Percentiles rank a stretch among this genome's conserved stretches.
phyloP scores from a whole-genome alignment of 352 stramenopile genomes.

The Phytophthora pisi region DNA sequence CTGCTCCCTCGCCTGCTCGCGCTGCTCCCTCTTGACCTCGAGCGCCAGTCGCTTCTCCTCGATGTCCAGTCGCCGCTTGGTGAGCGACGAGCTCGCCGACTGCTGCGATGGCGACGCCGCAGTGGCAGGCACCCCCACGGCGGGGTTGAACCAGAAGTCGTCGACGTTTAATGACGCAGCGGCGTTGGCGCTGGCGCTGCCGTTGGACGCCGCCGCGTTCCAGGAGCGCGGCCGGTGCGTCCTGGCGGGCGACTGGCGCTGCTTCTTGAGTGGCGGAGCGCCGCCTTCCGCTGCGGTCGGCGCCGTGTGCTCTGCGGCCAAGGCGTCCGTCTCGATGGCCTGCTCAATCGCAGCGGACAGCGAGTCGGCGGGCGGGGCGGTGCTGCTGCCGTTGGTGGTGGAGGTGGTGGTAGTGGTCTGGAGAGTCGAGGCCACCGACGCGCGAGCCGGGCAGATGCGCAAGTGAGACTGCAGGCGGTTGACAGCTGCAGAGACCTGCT shows the following conservation, averaged over 20 bases:
- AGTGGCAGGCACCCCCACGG: not conserved
- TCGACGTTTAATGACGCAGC: slow-evolving; percentile 17
- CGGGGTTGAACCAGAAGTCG: slow-evolving; percentile 29
- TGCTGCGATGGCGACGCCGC: not conserved
- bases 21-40: slow-evolving; percentile 47
- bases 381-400: not conserved
- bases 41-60: slow-evolving; percentile 64
- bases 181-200: not conserved
- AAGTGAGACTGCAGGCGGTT: slow-evolving; percentile 74
- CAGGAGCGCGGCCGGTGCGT: not conserved
- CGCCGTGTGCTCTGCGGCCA: not conserved
- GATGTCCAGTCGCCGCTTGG: slow-evolving; percentile 52
- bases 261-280: slow-evolving; percentile 32
- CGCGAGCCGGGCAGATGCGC: slow-evolving; percentile 55
- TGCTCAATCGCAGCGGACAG: slow-evolving; percentile 15
- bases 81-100: slow-evolving; percentile 21
- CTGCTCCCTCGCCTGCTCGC: slow-evolving; percentile 47
- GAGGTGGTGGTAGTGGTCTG: slow-evolving; percentile 1
- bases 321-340: not conserved
- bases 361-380: not conserved
- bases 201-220: not conserved
- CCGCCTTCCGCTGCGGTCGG: not conserved
- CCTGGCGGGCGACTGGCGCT: slow-evolving; percentile 13
- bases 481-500: slow-evolving; percentile 60
- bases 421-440: slow-evolving; percentile 10